phyloP scores from a whole-genome alignment of 805 yeast genomes.

The Myxozyma udenii region DNA sequence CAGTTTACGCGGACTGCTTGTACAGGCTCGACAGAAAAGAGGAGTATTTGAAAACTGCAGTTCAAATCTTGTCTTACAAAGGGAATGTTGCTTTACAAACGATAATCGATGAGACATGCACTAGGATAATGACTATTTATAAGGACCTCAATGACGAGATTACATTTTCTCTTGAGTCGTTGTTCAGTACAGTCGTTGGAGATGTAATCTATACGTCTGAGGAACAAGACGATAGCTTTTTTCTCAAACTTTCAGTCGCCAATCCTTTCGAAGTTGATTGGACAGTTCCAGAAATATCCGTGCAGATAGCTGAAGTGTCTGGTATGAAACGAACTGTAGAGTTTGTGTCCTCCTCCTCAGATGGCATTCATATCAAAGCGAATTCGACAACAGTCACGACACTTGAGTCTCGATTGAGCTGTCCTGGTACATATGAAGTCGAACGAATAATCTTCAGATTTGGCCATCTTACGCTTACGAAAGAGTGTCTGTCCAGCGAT shows the following conservation, averaged over 20 bases:
- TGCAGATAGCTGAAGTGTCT: slow-evolving; percentile 17
- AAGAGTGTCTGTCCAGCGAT: slow-evolving; percentile 22
- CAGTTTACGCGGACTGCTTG: slow-evolving; percentile 66
- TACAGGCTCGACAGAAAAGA: slow-evolving; percentile 31
- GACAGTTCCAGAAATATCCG: slow-evolving; percentile 11
- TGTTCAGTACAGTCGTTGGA: slow-evolving; percentile 8
- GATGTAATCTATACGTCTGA: slow-evolving; percentile 4
- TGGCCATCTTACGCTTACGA: slow-evolving; percentile 34
- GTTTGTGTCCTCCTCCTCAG: slow-evolving; percentile 8
- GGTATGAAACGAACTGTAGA: slow-evolving; percentile 23
- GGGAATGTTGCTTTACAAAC: not conserved
- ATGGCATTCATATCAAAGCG: slow-evolving; percentile 4
- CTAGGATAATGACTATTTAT: slow-evolving; percentile 6
- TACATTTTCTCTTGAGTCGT: slow-evolving; percentile 7
- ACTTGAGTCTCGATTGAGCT: slow-evolving; percentile 37
- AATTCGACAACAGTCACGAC: slow-evolving; percentile 25
- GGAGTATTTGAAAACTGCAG: slow-evolving; percentile 31
- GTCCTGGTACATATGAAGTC: slow-evolving; percentile 41
- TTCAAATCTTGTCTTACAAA: slow-evolving; percentile 17
- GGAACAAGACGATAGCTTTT: slow-evolving; percentile 20
- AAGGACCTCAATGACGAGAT: slow-evolving; percentile 5
- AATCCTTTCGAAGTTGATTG: slow-evolving; percentile 19
- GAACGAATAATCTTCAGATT: slow-evolving; percentile 33
- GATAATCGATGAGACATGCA: slow-evolving; percentile 5
- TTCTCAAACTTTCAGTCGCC: slow-evolving; percentile 1